A percentile compares a stretch with the other conserved stretches of the same genome.
Conservation (phyloP, 169 alveolate species). For the Plasmodium fragile region DNA sequence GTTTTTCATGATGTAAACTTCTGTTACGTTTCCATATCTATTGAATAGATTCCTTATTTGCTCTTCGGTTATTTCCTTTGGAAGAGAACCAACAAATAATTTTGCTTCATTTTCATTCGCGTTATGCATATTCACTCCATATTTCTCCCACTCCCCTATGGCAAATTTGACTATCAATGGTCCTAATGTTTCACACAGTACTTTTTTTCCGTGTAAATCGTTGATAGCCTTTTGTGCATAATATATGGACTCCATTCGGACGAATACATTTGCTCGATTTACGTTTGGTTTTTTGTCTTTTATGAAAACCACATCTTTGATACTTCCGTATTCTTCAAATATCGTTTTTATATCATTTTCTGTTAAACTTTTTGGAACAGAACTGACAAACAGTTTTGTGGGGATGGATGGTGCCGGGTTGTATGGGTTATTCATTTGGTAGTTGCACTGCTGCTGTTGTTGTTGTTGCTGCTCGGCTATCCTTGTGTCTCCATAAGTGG, state of each 20-base stretch:
- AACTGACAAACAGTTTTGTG: constrained; percentile 90
- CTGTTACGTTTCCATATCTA: constrained; percentile 90
- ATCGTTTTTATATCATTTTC: constrained; percentile 86
- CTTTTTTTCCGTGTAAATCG: constrained; percentile 85
- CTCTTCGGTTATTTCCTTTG: constrained; percentile 88
- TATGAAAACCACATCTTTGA: constrained; percentile 87
- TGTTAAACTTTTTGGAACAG: constrained; percentile 89
- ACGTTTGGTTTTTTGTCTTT: constrained; percentile 88
- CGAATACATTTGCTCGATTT: constrained; percentile 88
- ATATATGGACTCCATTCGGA: constrained; percentile 89
- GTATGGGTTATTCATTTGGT: constrained; percentile 79
- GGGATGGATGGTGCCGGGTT: constrained; percentile 93
- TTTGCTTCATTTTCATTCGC: constrained; percentile 90
- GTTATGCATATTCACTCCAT: constrained; percentile 86
- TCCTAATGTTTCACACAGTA: constrained; percentile 87
- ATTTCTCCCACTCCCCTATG: constrained; percentile 90
- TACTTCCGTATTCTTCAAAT: constrained; percentile 90
- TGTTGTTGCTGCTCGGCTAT: constrained; percentile 13
- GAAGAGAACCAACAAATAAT: constrained; percentile 92
- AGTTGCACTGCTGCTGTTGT: constrained; percentile 43
- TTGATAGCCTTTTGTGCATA: constrained; percentile 92
- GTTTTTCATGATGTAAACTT: constrained; percentile 90
- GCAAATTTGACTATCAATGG: constrained; percentile 91
- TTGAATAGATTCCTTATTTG: constrained; percentile 85
- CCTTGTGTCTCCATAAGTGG: constrained; percentile 41